Base-by-base conservation (phyloP, 2,329 filamentous ascomycete genomes). In the Penicillium freii region DNA sequence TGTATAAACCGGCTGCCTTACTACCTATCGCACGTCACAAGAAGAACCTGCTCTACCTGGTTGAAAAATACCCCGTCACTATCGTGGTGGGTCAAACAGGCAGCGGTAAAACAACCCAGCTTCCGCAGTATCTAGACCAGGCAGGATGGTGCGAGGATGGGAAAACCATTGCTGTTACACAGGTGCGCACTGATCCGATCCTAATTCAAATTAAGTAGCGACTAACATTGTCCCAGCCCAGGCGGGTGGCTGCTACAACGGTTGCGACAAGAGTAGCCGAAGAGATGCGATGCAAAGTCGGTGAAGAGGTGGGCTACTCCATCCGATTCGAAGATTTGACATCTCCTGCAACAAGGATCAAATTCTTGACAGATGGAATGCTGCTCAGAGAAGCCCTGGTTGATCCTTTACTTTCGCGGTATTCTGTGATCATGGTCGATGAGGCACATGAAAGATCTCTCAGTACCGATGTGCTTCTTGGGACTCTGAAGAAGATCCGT, bases 381-480 rank as follows among this genome's bases (percentile, higher is more conserved):
- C 82, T 99, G 33, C 85, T 99, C 52, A 82, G 93, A 67, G 94
- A 99, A 76, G 94, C 93, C 29, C 82, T 99, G 5, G 90, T 97
- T 4, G 94, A 99, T 73, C 94, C 94, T 13, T 77, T 97, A 4
- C 77, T 99, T 36, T 94, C 90, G 21, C 84, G 91, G 11, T 99
- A 99, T 72, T 95, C 92, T 0, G 89, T 96, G 44, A 91, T 99
- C 66, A 97, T 99, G 91, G 89, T 99, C 8, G 94, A 99, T 71
- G 93, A 97, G 76, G 94, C 93, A 7, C 94, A 99, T 71, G 93
- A 97, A 75, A 83, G 94, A 53, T 96, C 92, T 48, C 83, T 97
- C 58, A 95, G 91, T 72, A 96, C 92, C 0, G 94, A 99, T 70
- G 85, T 99, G 13, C 80, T 97, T 8, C 82, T 99, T 4, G 93